phyloP scores from a whole-genome alignment of 139 green algal genomes.

The Chlamydomonas asymmetrica region DNA sequence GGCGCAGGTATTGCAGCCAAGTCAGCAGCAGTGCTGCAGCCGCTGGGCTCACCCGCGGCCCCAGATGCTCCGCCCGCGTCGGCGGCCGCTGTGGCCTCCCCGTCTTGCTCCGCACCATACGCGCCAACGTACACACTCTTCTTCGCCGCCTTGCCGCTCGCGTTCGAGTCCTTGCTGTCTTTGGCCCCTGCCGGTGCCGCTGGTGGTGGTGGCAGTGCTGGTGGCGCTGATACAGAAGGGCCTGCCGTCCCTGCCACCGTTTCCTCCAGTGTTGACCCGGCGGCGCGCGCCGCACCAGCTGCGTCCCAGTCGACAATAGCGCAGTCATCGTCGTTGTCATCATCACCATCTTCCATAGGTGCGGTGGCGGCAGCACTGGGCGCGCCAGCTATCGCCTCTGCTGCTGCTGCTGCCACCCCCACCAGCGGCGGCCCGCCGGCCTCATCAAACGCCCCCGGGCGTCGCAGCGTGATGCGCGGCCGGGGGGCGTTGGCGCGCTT shows the following conservation, averaged over 20 bases:
- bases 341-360: no score
- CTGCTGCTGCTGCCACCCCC: background rate
- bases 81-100: no score
- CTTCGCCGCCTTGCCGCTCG: no score
- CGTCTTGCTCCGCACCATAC: no score
- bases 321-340: background rate
- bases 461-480: constrained; percentile 23
- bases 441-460: constrained; percentile 9
- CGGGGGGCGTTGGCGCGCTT: constrained; percentile 11
- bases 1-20: no score
- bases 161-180: background rate
- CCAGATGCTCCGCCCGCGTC: no score
- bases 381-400: background rate
- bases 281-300: no score
- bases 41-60: no score
- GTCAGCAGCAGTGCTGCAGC: no score
- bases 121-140: no score
- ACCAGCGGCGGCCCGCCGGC: background rate
- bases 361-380: background rate
- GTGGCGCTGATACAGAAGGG: background rate
- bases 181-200: background rate
- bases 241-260: no score
- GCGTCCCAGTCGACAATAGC: background rate
- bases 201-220: constrained; percentile 1
- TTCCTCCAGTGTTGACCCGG: background rate